Conservation (phyloP, 768 basidiomycete species). For the Crucibulum laeve region DNA sequence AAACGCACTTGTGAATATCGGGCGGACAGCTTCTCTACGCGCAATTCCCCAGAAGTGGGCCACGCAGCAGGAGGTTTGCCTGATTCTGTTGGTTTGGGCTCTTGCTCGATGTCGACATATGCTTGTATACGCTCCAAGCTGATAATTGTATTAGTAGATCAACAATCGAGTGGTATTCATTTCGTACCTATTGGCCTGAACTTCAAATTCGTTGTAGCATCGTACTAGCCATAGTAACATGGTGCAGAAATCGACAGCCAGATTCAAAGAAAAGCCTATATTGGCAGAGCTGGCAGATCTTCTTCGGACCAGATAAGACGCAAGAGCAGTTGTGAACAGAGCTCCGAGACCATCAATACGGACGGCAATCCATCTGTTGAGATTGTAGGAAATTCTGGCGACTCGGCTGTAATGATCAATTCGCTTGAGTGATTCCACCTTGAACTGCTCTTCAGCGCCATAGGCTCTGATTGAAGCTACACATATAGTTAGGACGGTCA, state of each 20-base stretch:
- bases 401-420: slow-evolving; percentile 51
- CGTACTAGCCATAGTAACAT: slow-evolving; percentile 3
- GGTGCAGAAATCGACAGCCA: slow-evolving; percentile 33
- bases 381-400: slow-evolving; percentile 44
- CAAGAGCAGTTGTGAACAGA: slow-evolving; percentile 1
- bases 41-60: slow-evolving; percentile 52
- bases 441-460: slow-evolving; percentile 52
- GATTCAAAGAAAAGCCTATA: slow-evolving; percentile 53
- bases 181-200: slow-evolving; percentile 4
- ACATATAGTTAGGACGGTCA: not conserved
- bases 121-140: slow-evolving; percentile 64
- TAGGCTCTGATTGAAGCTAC: slow-evolving; percentile 62
- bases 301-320: slow-evolving; percentile 14
- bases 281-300: slow-evolving; percentile 29
- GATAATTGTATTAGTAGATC: not conserved
- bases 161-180: no score
- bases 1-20: slow-evolving; percentile 36
- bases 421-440: slow-evolving; percentile 38
- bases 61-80: slow-evolving; percentile 57
- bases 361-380: slow-evolving; percentile 45
- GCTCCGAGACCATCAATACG: slow-evolving; percentile 47
- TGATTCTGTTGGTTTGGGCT: slow-evolving; percentile 28
- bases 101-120: slow-evolving; percentile 51
- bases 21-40: slow-evolving; percentile 47
- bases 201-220: slow-evolving; percentile 1